phyloP scores from a whole-genome alignment of 2,329 filamentous ascomycete species.

The Neofusicoccum sp. region DNA sequence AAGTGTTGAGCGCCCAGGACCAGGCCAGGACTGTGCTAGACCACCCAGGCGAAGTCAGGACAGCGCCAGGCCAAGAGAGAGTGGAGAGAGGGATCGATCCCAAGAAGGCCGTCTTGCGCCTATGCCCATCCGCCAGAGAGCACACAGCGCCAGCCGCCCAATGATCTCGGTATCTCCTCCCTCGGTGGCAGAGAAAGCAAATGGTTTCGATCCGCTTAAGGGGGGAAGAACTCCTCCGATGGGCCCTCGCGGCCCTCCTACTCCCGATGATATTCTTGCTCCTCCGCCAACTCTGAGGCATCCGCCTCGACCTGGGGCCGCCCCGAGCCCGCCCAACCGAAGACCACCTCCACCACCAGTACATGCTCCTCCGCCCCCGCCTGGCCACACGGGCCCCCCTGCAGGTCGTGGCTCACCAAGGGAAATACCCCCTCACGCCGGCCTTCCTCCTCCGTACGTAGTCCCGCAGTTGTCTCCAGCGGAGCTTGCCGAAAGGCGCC shows the following conservation, averaged over 20 bases:
- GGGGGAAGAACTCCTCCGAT: not conserved
- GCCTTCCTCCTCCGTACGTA: not conserved
- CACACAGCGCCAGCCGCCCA: conserved; percentile 1
- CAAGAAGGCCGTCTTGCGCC: conserved; percentile 1
- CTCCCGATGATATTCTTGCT: not conserved
- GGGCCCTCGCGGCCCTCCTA: not conserved
- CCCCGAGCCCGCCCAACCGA: not conserved
- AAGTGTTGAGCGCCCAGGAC: not conserved
- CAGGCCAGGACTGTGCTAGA: not conserved
- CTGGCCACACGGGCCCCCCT: not conserved
- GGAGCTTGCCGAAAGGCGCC: conserved; percentile 27
- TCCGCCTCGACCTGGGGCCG: not conserved
- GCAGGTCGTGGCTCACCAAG: conserved; percentile 9
- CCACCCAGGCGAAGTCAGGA: not conserved
- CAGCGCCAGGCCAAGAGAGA: not conserved
- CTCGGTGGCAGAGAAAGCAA: not conserved
- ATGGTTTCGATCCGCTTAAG: not conserved
- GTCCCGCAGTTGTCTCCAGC: conserved; percentile 23
- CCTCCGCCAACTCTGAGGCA: conserved; percentile 8
- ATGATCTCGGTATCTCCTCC: conserved; percentile 16
- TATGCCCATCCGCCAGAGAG: conserved; percentile 12
- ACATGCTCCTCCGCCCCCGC: not conserved
- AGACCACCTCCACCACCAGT: conserved; percentile 13
- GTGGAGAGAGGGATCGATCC: not conserved
- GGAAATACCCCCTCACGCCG: not conserved